Conservation (phyloP, 768 basidiomycete species). For the Leccinum imitatum region DNA sequence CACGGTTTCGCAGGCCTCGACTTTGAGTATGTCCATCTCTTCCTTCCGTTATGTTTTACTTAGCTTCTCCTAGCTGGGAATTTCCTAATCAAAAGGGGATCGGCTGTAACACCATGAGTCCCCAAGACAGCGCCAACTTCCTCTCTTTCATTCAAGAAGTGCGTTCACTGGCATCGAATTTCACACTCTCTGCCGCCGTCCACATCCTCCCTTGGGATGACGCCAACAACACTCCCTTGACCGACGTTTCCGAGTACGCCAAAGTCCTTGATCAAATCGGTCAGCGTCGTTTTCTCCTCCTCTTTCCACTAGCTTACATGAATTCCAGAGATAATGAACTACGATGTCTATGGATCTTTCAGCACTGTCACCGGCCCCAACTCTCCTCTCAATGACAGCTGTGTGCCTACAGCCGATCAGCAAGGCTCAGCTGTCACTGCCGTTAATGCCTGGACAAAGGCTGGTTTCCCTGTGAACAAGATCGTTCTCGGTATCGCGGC, state of each 20-base stretch:
- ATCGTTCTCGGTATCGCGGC: constrained; percentile 84
- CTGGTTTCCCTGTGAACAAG: constrained; percentile 69
- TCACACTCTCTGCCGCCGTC: constrained; percentile 74
- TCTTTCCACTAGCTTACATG: constrained; percentile 7
- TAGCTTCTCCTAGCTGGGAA: constrained; percentile 64
- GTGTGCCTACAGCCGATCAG: constrained; percentile 56
- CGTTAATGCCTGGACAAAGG: constrained; percentile 69
- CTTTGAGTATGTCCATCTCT: constrained; percentile 51
- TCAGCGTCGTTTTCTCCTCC: constrained; percentile 24
- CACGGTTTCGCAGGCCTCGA: constrained; percentile 65
- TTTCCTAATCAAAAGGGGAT: constrained; percentile 72
- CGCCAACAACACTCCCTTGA: constrained; percentile 51
- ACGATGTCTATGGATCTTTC: constrained; percentile 60
- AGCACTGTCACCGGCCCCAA: constrained; percentile 69
- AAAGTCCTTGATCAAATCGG: constrained; percentile 71
- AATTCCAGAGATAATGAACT: constrained; percentile 65
- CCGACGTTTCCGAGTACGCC: constrained; percentile 66
- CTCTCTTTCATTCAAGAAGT: constrained; percentile 74
- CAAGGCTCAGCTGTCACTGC: constrained; percentile 76
- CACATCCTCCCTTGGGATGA: constrained; percentile 66
- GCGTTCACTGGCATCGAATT: constrained; percentile 50
- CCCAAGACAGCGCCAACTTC: constrained; percentile 75
- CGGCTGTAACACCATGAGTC: constrained; percentile 62
- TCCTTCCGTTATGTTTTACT: neutral
- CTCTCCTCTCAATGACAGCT: constrained; percentile 79